phyloP scores from a whole-genome alignment of 495 filamentous ascomycete species.

The Alectoria sarmentosa region DNA sequence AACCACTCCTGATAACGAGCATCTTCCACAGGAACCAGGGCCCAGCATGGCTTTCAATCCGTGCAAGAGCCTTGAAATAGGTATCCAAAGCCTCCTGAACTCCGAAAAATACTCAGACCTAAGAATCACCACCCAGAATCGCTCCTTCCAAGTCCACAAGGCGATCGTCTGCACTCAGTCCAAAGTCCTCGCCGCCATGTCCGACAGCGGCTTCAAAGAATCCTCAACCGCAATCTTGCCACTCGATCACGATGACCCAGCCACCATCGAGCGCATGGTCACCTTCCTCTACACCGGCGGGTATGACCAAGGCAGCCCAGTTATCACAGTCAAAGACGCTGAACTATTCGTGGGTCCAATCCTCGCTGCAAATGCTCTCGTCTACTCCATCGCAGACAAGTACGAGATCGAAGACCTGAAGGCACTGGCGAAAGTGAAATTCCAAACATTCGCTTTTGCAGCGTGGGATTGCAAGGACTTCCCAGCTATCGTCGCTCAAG shows the following conservation, averaged over 20 bases:
- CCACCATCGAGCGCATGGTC: neutral
- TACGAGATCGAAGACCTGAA: conserved; percentile 4
- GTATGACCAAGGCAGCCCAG: conserved; percentile 1
- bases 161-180: conserved; percentile 33
- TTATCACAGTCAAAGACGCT: neutral
- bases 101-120: too few relatives aligned
- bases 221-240: conserved; percentile 20
- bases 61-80: too few relatives aligned
- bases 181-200: conserved; percentile 24
- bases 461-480: too few relatives aligned
- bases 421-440: too few relatives aligned
- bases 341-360: neutral
- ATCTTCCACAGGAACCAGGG: too few relatives aligned
- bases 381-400: conserved; percentile 10
- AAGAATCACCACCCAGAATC: conserved; percentile 25
- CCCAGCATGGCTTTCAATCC: too few relatives aligned
- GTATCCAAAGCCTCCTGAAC: too few relatives aligned
- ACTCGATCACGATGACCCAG: neutral
- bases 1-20: too few relatives aligned
- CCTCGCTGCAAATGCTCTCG: neutral
- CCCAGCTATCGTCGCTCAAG: too few relatives aligned
- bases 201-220: conserved; percentile 20
- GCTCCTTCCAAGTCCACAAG: conserved; percentile 30
- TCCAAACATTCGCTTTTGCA: too few relatives aligned
- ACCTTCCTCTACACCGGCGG: neutral